Evolutionary conservation across 495 filamentous ascomycete species (phyloP), one percentile per base, ranked within the genome.

Genomic region (Penicillium egyptiacum): DNA sequence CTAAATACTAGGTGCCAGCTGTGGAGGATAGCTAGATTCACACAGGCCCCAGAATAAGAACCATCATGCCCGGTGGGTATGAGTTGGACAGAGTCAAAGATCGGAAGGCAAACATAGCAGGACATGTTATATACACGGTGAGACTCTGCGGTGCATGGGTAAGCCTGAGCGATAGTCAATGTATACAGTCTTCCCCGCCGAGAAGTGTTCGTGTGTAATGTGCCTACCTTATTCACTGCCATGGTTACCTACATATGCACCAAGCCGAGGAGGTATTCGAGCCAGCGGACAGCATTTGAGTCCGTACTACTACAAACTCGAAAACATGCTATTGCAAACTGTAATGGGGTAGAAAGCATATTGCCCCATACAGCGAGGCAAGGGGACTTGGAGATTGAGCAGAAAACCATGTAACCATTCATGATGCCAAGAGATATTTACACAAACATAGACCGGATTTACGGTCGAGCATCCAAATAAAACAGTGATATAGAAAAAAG

Each of bases 341-440:
- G 16, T 28, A 31, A 19, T 20, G n/a, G 17, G 19, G 17, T 12
- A 8, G 23, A 48, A 12, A 23, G 28, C 19, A 37, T 37, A 25
- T 37, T 31, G 33, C 48, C n/a, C 48, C 12, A 25, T 28, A 4
- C 47, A 28, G 46, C 17, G 55, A 58, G 16, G 16, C 35, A 56
- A 23, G 4, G 19, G 26, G 41, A 37, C 14, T 11, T 31, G 26
- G 16, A 43, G 14, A 55, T 58, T 46, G 56, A 66, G 49, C 55
- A 60, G 56, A 61, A 55, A 70, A 62, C 67, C 66, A 64, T 68
- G 45, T 64, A 65, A 67, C 61, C 63, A 70, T 71, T 69, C 62
- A 68, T 70, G 68, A 75, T 75, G 73, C 73, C 71, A 73, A 72
- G 71, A 73, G 73, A 69, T 75, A 77, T 73, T 75, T 70, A 75